Base-by-base conservation (phyloP, 2,329 filamentous ascomycete species). In the Colletotrichum tabaci region DNA sequence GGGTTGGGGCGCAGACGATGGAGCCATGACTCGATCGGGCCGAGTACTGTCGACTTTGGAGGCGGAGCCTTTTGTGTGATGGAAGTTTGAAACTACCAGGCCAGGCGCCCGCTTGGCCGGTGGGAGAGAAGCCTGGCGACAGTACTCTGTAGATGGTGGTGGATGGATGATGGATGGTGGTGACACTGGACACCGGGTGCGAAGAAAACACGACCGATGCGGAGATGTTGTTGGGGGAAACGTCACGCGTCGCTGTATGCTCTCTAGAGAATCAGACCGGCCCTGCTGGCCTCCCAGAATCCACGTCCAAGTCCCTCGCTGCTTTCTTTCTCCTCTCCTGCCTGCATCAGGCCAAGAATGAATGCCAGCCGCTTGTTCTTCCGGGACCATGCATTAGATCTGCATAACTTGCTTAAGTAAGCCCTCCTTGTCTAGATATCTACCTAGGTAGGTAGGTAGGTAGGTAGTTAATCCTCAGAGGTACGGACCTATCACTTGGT, bases 331-430 rank as follows among this genome's bases (percentile, higher is more conserved):
- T 26, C 26, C 26, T 26, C 26, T 26, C 26, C 26, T 26, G 26
- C 26, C 26, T 26, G 26, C 26, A 26, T 26, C 26, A 26, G 26
- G 26, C 26, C 26, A 26, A 26, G 26, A 26, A 26, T 26, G 26
- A 26, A 26, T 26, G 26, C 26, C 26, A 26, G 26, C 26, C 52
- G 35, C 42, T 42, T 49, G 30, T 70, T 61, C 62, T 69, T 55
- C 61, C 46, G 50, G 13, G 44, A 4, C 26, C 26, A 26, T 30
- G 7, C 38, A 26, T 50, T 55, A 61, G 26, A 47, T 47, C 15
- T 30, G 16, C n/a, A 16, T 35, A 13, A 55, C 38, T 8, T 23
- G 18, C 30, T 40, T 52, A 35, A 7, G 38, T 38, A 50, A 35
- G 8, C 15, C 16, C 1, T 12, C 12, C 10, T 16, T 16, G 3